Base-by-base conservation (phyloP, 2,329 filamentous ascomycete genomes). In the Zasmidium citrigriseum region DNA sequence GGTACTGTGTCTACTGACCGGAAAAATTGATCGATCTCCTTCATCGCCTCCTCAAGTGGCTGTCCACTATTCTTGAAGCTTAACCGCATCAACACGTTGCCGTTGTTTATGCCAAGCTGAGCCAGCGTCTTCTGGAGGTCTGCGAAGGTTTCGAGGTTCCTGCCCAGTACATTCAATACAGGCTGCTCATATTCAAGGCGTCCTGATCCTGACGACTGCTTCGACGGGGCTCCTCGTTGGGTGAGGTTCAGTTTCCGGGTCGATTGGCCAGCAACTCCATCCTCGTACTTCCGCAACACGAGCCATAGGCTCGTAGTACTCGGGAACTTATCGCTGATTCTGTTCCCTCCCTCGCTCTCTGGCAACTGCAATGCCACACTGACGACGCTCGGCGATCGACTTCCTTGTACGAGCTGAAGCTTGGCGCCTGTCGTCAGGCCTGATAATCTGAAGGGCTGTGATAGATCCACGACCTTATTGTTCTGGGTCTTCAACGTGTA, bases 281-380 rank as follows among this genome's bases (percentile, higher is more conserved):
- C 89, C 76, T 99, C 95, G 65, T 98, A 96, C 71, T 95, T 91
- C 59, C 95, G 88, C 57, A 99, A 73, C 24, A 98, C 81, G 66
- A 91, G 85, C 95, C 95, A 99, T 75, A 99, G 73, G 18, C 91
- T 90, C 34, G 91, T 90, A 64, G 91, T 89, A 73, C 90, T 96
- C 1, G 93, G 87, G 61, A 98, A 92, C 71, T 95, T 96, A 72
- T 95, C 88, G 56, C 87, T 85, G 44, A 96, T 76, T 25, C 92
- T 86, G 22, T 86, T 86, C 4, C 65, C 66, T 1, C 86, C 86
- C 70, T 95, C 89, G 21, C 87, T 84, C 34, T 87, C 82, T 2
- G 91, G 90, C 24, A 97, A 80, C 71, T 96, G 90, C 12, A 99
- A 79, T n/a, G 91, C 93, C 45, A 99, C 89, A 44, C 89, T 92